A percentile compares a stretch with the other conserved stretches of the same genome.
These are phyloP conservation scores for Rhodotorula sp. DNA, from an alignment of 1,284 basidiomycete genomes.

Conservation along the genomic window DNA sequence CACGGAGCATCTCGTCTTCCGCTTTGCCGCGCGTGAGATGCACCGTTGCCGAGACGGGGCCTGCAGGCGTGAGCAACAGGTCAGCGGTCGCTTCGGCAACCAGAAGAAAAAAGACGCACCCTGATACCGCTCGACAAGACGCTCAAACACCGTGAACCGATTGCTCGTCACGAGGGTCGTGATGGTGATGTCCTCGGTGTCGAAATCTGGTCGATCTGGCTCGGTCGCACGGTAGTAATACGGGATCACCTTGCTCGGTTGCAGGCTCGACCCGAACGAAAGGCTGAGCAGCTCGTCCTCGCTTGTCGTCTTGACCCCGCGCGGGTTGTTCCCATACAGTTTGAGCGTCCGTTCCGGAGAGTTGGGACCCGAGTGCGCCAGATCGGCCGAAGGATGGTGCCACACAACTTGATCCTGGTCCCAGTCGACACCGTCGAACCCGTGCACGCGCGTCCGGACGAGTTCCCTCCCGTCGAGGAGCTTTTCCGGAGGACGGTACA, in stretches of 20 bases:
- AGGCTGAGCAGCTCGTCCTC: conserved; percentile 45
- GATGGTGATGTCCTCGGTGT: conserved; percentile 68
- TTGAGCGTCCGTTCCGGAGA: neutral
- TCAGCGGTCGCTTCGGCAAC: neutral
- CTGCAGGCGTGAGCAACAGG: conserved; percentile 49
- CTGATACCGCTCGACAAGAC: conserved; percentile 68
- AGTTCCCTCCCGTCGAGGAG: conserved; percentile 31
- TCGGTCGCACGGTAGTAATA: conserved; percentile 67
- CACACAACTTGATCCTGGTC: conserved; percentile 42
- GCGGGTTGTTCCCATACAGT: conserved; percentile 5
- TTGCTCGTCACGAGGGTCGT: conserved; percentile 78
- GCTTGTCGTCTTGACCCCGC: conserved; percentile 19
- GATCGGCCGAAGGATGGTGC: conserved; percentile 26
- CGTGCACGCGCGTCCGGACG: conserved; percentile 28
- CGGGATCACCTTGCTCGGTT: conserved; percentile 70
- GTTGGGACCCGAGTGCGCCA: conserved; percentile 28
- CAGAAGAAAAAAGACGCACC: conserved; percentile 53
- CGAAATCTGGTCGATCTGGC: conserved; percentile 51
- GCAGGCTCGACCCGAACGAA: conserved; percentile 42
- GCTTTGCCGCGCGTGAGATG: conserved; percentile 58
- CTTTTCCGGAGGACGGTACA: conserved; percentile 26
- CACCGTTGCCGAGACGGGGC: conserved; percentile 76
- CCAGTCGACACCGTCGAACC: conserved; percentile 43
- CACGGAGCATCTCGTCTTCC: conserved; percentile 56
- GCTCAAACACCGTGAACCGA: conserved; percentile 67